Base-by-base conservation (phyloP, 305 asterid species). In the Fraxinus baroniana region DNA sequence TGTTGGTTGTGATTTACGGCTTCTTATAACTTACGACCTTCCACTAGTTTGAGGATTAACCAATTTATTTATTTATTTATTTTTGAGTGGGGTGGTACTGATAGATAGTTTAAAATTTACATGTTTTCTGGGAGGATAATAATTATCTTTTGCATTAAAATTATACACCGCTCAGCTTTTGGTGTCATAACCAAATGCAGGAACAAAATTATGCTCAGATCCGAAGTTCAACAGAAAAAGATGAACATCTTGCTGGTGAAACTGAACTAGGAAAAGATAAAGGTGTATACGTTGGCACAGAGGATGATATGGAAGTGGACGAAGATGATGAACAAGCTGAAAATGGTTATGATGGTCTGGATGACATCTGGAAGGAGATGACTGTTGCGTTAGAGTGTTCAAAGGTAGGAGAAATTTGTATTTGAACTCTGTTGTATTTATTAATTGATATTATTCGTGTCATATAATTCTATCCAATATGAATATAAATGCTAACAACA, bases 361-460 rank as follows among this genome's bases (percentile, higher is more conserved):
- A 87, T 83, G 98, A 91, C 83, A 93, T 94, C 68, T 96, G 99
- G 99, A 91, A 87, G 68, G 91, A 92, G 85, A 94, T 95, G 98
- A 79, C 84, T 35, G 86, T 91, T 85, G 97, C 94, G 32, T 77
- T 94, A 33, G 99, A 94, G 88, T 85, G 85, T 90, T 90, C 97
- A 78, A 94, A 94, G 98, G 99, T 96, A 87, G 55, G 81, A 76
- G 32, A 80, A 32, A 55, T 78, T 62, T 82, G 30, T 39, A 79
- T 8, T 83, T 79, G 66, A 74, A 44, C 75, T 79, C 78, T 70
- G 68, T 80, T 39, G 70, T 36, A 72, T 66, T 46, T 30, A 30
- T 30, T 30, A 36, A 64, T 39, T 52, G 64, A 74, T 79, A 22
- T 49, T 46, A 9, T 80, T 39, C 18, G 8, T 41, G 71, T 72